Conservation (phyloP, 371 early-diverging fungal species). For the Rhizomucor miehei region DNA sequence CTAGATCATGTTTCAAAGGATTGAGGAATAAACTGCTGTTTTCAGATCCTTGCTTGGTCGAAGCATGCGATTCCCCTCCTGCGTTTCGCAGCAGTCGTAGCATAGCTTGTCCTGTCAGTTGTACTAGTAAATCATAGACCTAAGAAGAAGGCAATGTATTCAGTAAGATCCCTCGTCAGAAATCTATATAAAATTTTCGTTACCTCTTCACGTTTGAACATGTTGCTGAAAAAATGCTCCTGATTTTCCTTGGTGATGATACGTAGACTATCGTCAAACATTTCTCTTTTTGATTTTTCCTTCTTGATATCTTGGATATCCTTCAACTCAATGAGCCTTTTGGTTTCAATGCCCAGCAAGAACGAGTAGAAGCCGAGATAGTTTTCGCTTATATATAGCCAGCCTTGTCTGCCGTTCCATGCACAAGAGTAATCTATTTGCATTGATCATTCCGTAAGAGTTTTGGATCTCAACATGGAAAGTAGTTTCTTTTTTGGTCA, state of each 20-base stretch:
- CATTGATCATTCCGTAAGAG: neutral
- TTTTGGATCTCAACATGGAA: neutral
- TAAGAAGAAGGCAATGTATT: conserved; percentile 1
- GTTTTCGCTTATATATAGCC: conserved; percentile 94
- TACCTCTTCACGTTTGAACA: conserved; percentile 90
- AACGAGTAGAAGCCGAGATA: conserved; percentile 93
- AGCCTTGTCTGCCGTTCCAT: conserved; percentile 88
- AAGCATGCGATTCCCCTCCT: conserved; percentile 62
- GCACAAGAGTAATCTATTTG: conserved; percentile 87
- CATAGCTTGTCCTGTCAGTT: conserved; percentile 85
- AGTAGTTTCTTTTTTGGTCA: neutral
- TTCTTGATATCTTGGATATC: conserved; percentile 84
- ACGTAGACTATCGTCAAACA: conserved; percentile 83
- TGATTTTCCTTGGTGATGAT: conserved; percentile 75
- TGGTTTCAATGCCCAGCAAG: conserved; percentile 89
- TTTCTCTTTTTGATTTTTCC: conserved; percentile 84
- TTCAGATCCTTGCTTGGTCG: conserved; percentile 24
- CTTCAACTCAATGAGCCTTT: conserved; percentile 84
- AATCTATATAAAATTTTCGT: no score
- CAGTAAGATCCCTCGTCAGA: no score
- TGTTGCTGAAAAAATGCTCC: conserved; percentile 86
- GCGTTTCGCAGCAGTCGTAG: conserved; percentile 80
- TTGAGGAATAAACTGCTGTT: conserved; percentile 28
- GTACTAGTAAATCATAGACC: conserved; percentile 88
- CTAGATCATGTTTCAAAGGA: conserved; percentile 53